phyloP scores from a whole-genome alignment of 805 yeast species.

The Torulaspora maleeae region DNA sequence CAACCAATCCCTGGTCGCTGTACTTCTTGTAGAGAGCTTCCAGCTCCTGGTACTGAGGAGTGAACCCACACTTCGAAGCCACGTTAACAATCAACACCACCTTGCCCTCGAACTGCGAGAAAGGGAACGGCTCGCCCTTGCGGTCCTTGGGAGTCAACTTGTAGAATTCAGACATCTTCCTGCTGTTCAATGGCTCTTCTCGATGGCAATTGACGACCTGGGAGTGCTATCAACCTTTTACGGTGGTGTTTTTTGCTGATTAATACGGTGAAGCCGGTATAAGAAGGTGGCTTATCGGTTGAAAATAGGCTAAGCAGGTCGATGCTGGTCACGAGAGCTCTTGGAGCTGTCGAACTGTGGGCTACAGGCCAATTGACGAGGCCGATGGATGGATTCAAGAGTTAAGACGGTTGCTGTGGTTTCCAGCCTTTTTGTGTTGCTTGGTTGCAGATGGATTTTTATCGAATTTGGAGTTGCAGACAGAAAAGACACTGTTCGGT shows the following conservation, averaged over 20 bases:
- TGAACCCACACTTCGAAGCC: constrained; percentile 80
- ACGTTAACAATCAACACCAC: constrained; percentile 83
- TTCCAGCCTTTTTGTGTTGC: background rate
- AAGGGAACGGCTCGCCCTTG: constrained; percentile 54
- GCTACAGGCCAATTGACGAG: background rate
- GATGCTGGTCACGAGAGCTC: no score
- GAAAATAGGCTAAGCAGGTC: no score
- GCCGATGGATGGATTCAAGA: background rate
- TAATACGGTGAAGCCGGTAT: no score
- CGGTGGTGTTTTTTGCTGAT: no score
- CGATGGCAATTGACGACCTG: background rate
- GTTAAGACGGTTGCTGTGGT: no score
- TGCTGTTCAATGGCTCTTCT: constrained; percentile 35
- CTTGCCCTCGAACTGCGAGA: constrained; percentile 64
- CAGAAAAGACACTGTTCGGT: no score
- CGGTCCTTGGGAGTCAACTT: constrained; percentile 58
- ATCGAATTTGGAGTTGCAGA: background rate
- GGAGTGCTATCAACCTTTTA: background rate
- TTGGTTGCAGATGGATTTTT: background rate
- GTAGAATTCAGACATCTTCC: constrained; percentile 53
- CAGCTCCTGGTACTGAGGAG: constrained; percentile 72
- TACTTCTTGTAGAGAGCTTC: constrained; percentile 65
- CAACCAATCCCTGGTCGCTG: constrained; percentile 54
- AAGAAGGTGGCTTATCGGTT: no score
- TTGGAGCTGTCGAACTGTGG: background rate